Evolutionary conservation across 2,329 filamentous ascomycete species (phyloP).

Genomic region (Alternaria arbusti): DNA sequence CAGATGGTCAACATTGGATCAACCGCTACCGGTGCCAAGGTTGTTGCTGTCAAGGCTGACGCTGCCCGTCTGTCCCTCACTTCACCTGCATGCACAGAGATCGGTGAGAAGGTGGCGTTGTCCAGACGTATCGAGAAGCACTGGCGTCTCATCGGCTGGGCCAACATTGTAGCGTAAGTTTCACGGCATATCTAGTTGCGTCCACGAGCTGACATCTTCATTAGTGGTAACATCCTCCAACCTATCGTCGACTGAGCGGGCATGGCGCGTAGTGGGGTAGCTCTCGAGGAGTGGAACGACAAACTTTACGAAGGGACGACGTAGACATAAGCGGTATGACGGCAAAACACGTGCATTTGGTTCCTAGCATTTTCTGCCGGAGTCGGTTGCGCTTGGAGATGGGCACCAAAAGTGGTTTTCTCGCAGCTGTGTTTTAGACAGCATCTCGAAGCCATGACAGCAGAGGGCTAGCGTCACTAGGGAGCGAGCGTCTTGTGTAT

Average conservation of each 20-base stretch:
- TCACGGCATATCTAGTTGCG: background rate
- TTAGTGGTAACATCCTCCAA: constrained; percentile 48
- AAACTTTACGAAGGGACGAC: constrained; percentile 24
- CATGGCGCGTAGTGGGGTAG: constrained; percentile 1
- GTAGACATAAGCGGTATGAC: constrained; percentile 17
- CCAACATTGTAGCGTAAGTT: constrained; percentile 52
- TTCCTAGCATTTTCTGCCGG: constrained; percentile 42
- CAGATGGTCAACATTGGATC: constrained; percentile 98
- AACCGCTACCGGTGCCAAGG: constrained; percentile 96
- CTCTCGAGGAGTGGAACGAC: constrained; percentile 11
- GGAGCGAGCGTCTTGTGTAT: constrained; percentile 19
- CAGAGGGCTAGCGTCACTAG: constrained; percentile 20
- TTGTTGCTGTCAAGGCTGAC: constrained; percentile 96
- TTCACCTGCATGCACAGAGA: constrained; percentile 92
- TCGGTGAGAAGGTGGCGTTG: constrained; percentile 97
- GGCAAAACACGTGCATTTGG: constrained; percentile 33
- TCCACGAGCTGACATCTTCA: constrained; percentile 21
- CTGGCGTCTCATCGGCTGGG: constrained; percentile 67
- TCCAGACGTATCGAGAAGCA: constrained; percentile 98
- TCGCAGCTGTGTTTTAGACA: constrained; percentile 23
- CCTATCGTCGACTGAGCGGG: constrained; percentile 39
- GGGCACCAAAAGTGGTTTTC: constrained; percentile 31
- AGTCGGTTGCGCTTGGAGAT: constrained; percentile 35
- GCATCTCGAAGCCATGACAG: constrained; percentile 18
- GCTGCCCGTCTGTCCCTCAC: constrained; percentile 93